Evolutionary conservation across 208 protist species (phyloP).

Genomic region (Leishmania gerbilli): DNA sequence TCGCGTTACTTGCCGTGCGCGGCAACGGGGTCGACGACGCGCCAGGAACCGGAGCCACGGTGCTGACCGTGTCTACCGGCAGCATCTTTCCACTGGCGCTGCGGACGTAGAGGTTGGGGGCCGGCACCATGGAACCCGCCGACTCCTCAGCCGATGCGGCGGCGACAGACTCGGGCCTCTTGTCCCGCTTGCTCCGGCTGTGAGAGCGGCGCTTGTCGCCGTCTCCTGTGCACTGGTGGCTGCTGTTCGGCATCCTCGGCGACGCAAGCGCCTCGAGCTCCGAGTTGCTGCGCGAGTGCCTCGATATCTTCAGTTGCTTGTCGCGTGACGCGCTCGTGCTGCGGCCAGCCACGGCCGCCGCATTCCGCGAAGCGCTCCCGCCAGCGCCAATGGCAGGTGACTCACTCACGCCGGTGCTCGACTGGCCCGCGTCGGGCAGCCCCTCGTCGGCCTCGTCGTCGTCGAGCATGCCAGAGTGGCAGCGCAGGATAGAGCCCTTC

Average conservation of each 20-base stretch:
- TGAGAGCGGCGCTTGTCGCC: background rate
- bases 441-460: constrained; percentile 25
- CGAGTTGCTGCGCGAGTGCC: constrained; percentile 25
- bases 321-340: constrained; percentile 22
- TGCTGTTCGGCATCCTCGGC: background rate
- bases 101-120: constrained; percentile 2
- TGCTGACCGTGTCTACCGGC: constrained; percentile 1
- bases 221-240: background rate
- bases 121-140: constrained; percentile 10
- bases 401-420: background rate
- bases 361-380: background rate
- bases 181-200: constrained; percentile 4
- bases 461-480: constrained; percentile 5
- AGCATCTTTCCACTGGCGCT: constrained; percentile 29
- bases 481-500: constrained; percentile 19
- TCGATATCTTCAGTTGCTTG: background rate
- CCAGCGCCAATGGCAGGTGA: background rate
- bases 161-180: background rate
- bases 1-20: constrained; percentile 20
- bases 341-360: background rate
- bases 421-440: background rate
- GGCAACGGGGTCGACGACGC: constrained; percentile 21
- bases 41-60: constrained; percentile 18
- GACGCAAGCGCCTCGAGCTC: constrained; percentile 21
- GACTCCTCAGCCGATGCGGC: background rate